Percentiles rank a stretch among this genome's conserved stretches.
Evolutionary conservation across 1,139 yeast species (phyloP).

Genomic region (Saccharomyces pastorianus): DNA sequence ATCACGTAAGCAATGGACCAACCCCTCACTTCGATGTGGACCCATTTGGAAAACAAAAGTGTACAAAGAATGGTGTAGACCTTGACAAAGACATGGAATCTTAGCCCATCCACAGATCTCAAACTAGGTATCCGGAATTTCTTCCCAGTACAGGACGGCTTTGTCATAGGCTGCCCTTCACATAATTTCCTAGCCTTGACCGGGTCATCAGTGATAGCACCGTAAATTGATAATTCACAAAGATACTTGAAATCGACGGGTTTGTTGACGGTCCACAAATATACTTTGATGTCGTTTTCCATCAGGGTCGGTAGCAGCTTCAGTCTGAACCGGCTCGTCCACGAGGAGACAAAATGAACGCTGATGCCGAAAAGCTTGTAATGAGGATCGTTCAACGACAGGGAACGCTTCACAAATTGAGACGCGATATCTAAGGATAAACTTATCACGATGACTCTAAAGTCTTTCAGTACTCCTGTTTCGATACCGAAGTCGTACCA

Average conservation of each 20-base stretch:
- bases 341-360: conserved; percentile 36
- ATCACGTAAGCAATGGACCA: conserved; percentile 20
- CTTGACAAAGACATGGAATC: conserved; percentile 18
- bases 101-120: conserved; percentile 21
- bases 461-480: conserved; percentile 35
- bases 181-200: conserved; percentile 14
- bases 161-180: not conserved
- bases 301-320: conserved; percentile 33
- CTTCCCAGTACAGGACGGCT: conserved; percentile 3
- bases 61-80: conserved; percentile 17
- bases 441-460: conserved; percentile 46
- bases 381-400: conserved; percentile 31
- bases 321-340: conserved; percentile 36
- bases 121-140: conserved; percentile 18
- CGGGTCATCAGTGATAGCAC: conserved; percentile 59
- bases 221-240: conserved; percentile 43
- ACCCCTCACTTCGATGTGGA: conserved; percentile 21
- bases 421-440: conserved; percentile 36
- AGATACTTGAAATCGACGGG: conserved; percentile 36
- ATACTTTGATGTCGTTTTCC: conserved; percentile 46
- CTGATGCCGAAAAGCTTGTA: conserved; percentile 39
- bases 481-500: conserved; percentile 48
- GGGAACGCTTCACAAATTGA: conserved; percentile 30
- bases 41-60: conserved; percentile 23
- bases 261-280: conserved; percentile 76